Evolutionary conservation across 1,284 basidiomycete genomes (phyloP), one percentile per base, ranked within the genome.

Genomic region (Malassezia brasiliensis): DNA sequence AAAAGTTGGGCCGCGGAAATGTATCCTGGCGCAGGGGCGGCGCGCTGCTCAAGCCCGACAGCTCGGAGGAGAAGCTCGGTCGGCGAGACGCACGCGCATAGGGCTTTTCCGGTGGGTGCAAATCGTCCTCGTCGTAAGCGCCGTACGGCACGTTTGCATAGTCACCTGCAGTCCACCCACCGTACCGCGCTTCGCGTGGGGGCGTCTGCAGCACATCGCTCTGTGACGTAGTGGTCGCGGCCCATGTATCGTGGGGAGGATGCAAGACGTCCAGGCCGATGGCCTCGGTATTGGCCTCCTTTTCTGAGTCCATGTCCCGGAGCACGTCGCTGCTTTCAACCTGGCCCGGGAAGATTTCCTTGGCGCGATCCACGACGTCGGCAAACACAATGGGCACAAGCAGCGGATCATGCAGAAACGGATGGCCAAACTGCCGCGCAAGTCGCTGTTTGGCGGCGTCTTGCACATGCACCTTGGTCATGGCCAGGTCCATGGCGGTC

Each of bases 401-500:
- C 15, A 74, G 63, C 44, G 63, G 64, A 32, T 70, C 62, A 53
- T 69, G 64, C 5, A 74, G 53, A 38, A 64, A 62, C 1, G 70
- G 70, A 38, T 74, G 69, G n/a, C 72, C 72, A 53, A 74, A 74
- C 28, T 71, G 68, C 10, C 69, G 62, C 54, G 65, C 65, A 22
- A 74, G 56, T 31, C 65, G 66, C 48, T 71, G 59, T 53, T 68
- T 62, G 19, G 66, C 61, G 7, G 62, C 60, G 50, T 71, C 68
- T 20, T 66, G 62, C 7, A 53, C 59, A 51, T 71, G 68, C 5
- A 64, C 59, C 47, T 62, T 60, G 47, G 54, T 52, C 17, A 53
- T 50, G 1, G 69, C 62, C 5, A 70, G 55, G 44, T 73, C 71
- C 44, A 61, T 54, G 30, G 67, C 58, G 32, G 63, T 58, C 30